Conservation (phyloP, 1,284 basidiomycete species). For the Trametes pubescens region DNA sequence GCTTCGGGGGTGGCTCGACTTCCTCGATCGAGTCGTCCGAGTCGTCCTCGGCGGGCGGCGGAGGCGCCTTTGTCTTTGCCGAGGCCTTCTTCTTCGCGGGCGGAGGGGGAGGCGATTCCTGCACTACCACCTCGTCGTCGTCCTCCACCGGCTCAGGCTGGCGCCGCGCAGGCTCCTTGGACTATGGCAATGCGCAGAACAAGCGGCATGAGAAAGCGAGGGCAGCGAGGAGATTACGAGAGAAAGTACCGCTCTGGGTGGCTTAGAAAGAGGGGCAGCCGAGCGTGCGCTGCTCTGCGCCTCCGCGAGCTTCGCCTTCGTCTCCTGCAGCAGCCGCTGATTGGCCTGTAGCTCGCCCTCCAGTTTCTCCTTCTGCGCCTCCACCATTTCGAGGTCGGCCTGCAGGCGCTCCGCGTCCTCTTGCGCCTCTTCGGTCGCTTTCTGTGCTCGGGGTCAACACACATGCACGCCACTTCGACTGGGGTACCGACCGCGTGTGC, state of each 20-base stretch:
- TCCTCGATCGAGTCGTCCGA: conserved; percentile 33
- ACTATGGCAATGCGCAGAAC: not conserved
- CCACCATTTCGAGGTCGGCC: conserved; percentile 40
- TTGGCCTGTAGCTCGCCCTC: conserved; percentile 50
- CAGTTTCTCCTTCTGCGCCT: conserved; percentile 51
- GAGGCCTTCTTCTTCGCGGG: conserved; percentile 17
- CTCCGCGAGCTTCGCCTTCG: conserved; percentile 17
- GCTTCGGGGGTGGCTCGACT: conserved; percentile 22
- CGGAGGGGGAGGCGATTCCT: conserved; percentile 6
- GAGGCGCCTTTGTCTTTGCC: conserved; percentile 1
- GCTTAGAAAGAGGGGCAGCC: conserved; percentile 4
- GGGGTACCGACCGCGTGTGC: conserved; percentile 28
- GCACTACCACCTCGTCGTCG: conserved; percentile 22
- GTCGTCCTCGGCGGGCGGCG: conserved; percentile 1
- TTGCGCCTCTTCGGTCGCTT: conserved; percentile 46
- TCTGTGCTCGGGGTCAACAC: conserved; percentile 33
- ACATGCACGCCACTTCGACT: not conserved
- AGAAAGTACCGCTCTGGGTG: conserved; percentile 11
- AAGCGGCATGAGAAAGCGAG: not conserved
- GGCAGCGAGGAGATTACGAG: not conserved
- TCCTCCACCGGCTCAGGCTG: conserved; percentile 16
- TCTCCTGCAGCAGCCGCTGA: conserved; percentile 26
- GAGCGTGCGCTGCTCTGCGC: conserved; percentile 1
- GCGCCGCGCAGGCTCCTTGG: not conserved
- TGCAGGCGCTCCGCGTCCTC: conserved; percentile 42